These are phyloP conservation scores for Hypoxylon sp. DNA, from an alignment of 2,329 filamentous ascomycete genomes.

Conservation along the genomic window DNA sequence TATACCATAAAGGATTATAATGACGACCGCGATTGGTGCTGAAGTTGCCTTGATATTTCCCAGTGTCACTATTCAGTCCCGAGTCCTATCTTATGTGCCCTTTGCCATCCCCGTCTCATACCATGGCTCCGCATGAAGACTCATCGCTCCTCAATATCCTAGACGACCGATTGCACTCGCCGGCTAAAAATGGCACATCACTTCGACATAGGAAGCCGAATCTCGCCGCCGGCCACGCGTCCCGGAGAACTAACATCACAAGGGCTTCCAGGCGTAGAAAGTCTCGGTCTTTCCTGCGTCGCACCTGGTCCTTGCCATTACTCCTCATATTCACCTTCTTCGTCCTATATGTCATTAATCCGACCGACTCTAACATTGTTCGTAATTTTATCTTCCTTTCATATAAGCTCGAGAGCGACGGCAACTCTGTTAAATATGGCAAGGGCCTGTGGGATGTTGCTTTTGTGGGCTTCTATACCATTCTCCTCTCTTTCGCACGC, in stretches of 20 bases:
- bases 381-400: slow-evolving; percentile 78
- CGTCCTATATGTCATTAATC: slow-evolving; percentile 72
- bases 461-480: slow-evolving; percentile 79
- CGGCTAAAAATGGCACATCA: neutral
- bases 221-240: neutral
- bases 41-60: neutral
- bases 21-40: neutral
- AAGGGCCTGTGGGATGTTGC: slow-evolving; percentile 78
- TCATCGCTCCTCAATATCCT: slow-evolving; percentile 8
- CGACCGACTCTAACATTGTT: slow-evolving; percentile 74
- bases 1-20: neutral
- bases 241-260: slow-evolving; percentile 4
- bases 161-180: slow-evolving; percentile 6
- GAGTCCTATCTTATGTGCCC: neutral
- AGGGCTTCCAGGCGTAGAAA: slow-evolving; percentile 26
- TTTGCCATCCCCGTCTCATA: neutral
- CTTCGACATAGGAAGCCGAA: slow-evolving; percentile 11
- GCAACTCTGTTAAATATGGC: slow-evolving; percentile 71
- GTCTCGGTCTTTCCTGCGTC: slow-evolving; percentile 28
- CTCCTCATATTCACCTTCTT: slow-evolving; percentile 68
- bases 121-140: slow-evolving; percentile 3
- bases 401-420: slow-evolving; percentile 69
- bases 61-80: neutral
- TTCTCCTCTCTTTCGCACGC: slow-evolving; percentile 79
- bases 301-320: slow-evolving; percentile 65